Base-by-base conservation (phyloP, 225 moss, liverwort and hornwort genomes). In the Physcomitrium patens region DNA sequence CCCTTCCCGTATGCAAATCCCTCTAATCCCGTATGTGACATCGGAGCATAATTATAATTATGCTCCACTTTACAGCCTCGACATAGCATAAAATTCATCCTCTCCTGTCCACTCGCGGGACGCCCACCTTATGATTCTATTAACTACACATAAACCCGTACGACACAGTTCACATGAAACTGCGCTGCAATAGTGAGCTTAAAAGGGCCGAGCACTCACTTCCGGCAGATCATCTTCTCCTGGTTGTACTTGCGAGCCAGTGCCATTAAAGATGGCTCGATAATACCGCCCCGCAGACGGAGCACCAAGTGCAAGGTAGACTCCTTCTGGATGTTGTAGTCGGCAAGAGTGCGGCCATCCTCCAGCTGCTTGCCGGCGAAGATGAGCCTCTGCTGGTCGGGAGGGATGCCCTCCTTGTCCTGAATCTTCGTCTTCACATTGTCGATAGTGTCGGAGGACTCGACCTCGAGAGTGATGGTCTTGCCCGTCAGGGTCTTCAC, bases 221-320 rank as follows among this genome's bases (percentile, higher is more conserved):
- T 92, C 77, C 91, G 89, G 80, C 91, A 92, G 74, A 92, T 92
- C 91, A 92, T 89, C 82, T 92, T 92, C 49, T 92, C 91, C 70
- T 92, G 91, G 43, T 92, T 92, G 71, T 86, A 92, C 82, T 92
- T 92, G 68, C 91, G 85, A 19, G 91, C 91, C 68, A 92, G 72
- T 31, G 91, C 87, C 91, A 92, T 92, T 49, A 92, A 67, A 12
- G 91, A 92, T 0, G 91, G 91, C 80, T 92, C 91, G 47, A 92
- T 92, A n/a, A 92, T 92, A 13, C 91, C 91, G 16, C 91, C 91
- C 6, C 91, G 84, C 22, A 92, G 80, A 49, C 91, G 89, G 8
- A 92, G 78, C 28, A 92, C 91, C 78, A 92, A 74, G 60, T 92
- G 91, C 50, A 92, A 71, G 1, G 91, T 92, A 17, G 89, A 89